Evolutionary conservation across 306 rosid genomes (phyloP).

Genomic region (Prosopis cineraria): DNA sequence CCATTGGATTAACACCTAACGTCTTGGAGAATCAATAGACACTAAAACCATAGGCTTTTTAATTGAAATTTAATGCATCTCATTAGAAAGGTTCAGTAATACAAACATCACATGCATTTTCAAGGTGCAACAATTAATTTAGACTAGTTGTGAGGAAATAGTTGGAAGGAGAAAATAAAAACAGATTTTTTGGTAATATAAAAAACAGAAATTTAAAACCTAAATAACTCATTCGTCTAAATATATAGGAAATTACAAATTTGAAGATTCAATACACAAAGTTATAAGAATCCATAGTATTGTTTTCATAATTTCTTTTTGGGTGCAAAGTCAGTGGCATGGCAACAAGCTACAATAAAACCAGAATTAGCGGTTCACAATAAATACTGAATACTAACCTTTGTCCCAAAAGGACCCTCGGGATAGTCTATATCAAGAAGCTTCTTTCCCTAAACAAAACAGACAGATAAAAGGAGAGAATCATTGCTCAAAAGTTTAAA

Average conservation of each 20-base stretch:
- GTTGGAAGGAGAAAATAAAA: not conserved
- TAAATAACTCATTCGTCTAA: not conserved
- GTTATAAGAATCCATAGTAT: not conserved
- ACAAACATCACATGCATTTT: not conserved
- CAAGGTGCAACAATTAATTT: not conserved
- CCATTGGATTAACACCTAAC: not conserved
- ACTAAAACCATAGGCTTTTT: not conserved
- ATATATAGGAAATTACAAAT: not conserved
- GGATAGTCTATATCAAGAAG: constrained; percentile 64
- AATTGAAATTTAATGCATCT: not conserved
- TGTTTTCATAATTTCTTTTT: not conserved
- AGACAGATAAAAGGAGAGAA: not conserved
- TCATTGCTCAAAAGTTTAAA: not conserved
- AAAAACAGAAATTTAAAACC: not conserved
- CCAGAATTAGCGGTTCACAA: not conserved
- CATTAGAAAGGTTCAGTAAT: not conserved
- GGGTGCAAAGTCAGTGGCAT: not conserved
- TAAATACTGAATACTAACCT: constrained; percentile 49
- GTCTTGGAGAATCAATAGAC: not conserved
- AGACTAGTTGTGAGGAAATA: not conserved
- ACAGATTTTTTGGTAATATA: too few species aligned
- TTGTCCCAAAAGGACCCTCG: constrained; percentile 84
- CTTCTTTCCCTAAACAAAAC: constrained; percentile 56
- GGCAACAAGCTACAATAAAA: not conserved
- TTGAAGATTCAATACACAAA: not conserved